Evolutionary conservation across 768 basidiomycete species (phyloP).

Genomic region (Suillus variegatus): DNA sequence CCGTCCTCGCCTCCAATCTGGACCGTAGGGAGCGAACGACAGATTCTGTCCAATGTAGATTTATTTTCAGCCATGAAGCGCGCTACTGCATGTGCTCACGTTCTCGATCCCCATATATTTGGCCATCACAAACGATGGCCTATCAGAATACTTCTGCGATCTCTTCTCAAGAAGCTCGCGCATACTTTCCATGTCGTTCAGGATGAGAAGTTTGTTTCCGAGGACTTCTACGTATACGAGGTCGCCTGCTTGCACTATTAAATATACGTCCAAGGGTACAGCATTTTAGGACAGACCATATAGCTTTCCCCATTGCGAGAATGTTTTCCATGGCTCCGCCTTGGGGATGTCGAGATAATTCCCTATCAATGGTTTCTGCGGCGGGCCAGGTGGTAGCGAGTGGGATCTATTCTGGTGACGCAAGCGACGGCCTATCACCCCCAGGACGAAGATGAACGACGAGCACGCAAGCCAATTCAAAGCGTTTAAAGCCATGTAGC

Average conservation of each 20-base stretch:
- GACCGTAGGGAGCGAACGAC: conserved; percentile 18
- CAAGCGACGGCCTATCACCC: not conserved
- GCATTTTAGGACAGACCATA: conserved; percentile 10
- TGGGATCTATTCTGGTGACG: not conserved
- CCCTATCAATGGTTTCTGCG: conserved; percentile 24
- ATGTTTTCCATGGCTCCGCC: conserved; percentile 24
- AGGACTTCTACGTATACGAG: conserved; percentile 17
- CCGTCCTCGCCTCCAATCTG: conserved; percentile 14
- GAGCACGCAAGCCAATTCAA: not conserved
- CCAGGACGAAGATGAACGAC: not conserved
- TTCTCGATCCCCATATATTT: conserved; percentile 11
- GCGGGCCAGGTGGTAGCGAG: conserved; percentile 32
- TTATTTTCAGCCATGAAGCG: not conserved
- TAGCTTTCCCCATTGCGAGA: conserved; percentile 21
- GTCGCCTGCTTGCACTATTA: conserved; percentile 12
- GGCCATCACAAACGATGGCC: conserved; percentile 11
- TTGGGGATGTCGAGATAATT: conserved; percentile 26
- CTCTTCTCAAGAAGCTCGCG: conserved; percentile 33
- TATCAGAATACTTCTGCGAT: conserved; percentile 23
- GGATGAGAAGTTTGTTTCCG: conserved; percentile 17
- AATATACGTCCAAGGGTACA: not conserved
- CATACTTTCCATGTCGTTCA: conserved; percentile 28
- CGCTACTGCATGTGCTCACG: not conserved
- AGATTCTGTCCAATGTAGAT: not conserved
- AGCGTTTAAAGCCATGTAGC: not conserved